These are phyloP conservation scores for Avena eriantha DNA, from an alignment of 176 grass and related monocot genomes.

Conservation along the genomic window DNA sequence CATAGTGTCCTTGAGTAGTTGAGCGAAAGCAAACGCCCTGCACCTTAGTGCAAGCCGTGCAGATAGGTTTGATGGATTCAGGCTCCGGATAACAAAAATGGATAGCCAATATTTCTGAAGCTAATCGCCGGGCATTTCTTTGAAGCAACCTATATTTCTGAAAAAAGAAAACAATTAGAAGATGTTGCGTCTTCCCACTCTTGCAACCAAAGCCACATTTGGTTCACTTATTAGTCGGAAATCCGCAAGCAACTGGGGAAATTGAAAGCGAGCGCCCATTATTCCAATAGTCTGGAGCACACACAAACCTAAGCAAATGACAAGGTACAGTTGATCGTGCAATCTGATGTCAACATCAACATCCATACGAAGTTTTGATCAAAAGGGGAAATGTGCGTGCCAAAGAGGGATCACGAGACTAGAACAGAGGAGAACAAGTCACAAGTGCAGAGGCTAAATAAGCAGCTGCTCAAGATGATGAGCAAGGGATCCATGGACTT, in stretches of 20 bases:
- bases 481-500: slow-evolving; percentile 66
- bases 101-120: not conserved
- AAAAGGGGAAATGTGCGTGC: not conserved
- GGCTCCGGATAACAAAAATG: not conserved
- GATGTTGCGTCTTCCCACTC: not conserved
- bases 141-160: slow-evolving; percentile 10
- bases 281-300: not conserved
- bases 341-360: not conserved
- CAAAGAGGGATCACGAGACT: not conserved
- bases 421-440: not conserved
- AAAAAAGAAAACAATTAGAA: not conserved
- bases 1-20: not conserved
- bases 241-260: slow-evolving; percentile 40
- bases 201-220: slow-evolving; percentile 30
- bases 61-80: not conserved
- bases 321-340: slow-evolving; percentile 33
- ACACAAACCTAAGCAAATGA: slow-evolving; percentile 40
- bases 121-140: not conserved
- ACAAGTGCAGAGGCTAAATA: not conserved
- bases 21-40: not conserved
- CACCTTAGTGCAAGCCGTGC: not conserved
- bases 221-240: slow-evolving; percentile 21
- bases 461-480: slow-evolving; percentile 25
- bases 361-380: not conserved
- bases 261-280: not conserved